A percentile compares a stretch with the other conserved stretches of the same genome.
phyloP scores from a whole-genome alignment of 2,329 filamentous ascomycete species.

The Colletotrichum spaethianum region DNA sequence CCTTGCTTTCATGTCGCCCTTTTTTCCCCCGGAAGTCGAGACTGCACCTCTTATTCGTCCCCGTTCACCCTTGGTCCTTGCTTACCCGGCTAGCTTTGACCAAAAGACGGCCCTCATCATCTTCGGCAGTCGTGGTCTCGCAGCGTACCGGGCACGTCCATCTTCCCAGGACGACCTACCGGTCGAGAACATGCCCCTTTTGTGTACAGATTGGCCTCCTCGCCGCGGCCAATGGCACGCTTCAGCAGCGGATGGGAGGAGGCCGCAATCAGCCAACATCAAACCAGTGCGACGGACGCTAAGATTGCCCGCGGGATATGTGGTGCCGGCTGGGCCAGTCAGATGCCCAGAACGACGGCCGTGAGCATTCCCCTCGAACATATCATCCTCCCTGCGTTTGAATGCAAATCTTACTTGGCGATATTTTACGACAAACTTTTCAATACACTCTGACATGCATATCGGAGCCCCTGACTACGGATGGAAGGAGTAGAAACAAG shows the following conservation, averaged over 20 bases:
- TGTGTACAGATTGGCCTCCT: slow-evolving; percentile 18
- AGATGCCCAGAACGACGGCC: neutral
- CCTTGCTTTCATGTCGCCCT: neutral
- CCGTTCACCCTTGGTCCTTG: neutral
- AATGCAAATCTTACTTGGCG: neutral
- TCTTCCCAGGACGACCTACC: neutral
- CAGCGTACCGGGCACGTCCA: neutral
- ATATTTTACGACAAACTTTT: neutral
- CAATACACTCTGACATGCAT: slow-evolving; percentile 15
- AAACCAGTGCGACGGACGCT: slow-evolving; percentile 34
- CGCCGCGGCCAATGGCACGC: slow-evolving; percentile 12
- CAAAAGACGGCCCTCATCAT: slow-evolving; percentile 1
- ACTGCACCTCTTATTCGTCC: slow-evolving; percentile 11
- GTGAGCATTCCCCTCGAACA: slow-evolving; percentile 25
- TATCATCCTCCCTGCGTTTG: slow-evolving; percentile 33
- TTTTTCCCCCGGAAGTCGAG: neutral
- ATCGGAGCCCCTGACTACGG: neutral
- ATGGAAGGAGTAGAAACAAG: neutral
- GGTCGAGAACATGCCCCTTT: slow-evolving; percentile 24
- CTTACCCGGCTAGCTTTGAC: slow-evolving; percentile 20
- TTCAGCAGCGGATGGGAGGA: neutral
- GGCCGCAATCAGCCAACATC: slow-evolving; percentile 22
- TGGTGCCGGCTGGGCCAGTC: slow-evolving; percentile 23
- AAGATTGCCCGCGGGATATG: slow-evolving; percentile 10
- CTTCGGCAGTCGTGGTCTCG: slow-evolving; percentile 12